Conservation (phyloP, 805 yeast genomes). For the Yarrowia hollandica region DNA sequence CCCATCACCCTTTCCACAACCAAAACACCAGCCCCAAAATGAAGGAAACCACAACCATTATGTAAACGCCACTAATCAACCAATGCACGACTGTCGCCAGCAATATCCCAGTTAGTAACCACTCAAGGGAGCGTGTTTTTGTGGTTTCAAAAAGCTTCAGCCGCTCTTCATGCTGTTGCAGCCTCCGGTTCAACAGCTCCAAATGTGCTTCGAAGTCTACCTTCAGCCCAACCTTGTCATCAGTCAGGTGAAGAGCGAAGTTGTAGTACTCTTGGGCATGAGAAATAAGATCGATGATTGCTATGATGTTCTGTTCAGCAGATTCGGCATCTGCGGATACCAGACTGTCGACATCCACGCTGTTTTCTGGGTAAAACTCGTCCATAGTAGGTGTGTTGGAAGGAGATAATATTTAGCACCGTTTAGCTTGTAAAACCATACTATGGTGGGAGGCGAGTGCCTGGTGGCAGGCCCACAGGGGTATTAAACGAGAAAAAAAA, state of each 20-base stretch:
- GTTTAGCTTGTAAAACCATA: neutral
- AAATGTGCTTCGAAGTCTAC: neutral
- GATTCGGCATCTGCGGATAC: conserved; percentile 2
- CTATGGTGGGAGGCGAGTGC: conserved; percentile 14
- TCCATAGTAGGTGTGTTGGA: neutral
- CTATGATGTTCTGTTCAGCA: conserved; percentile 4
- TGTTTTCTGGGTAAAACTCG: conserved; percentile 11
- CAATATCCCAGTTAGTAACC: conserved; percentile 5
- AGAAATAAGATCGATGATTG: conserved; percentile 2
- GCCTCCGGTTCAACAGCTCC: neutral
- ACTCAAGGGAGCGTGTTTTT: neutral
- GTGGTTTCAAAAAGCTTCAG: neutral
- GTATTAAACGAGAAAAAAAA: too few species aligned
- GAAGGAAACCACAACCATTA: neutral
- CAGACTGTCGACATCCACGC: conserved; percentile 8
- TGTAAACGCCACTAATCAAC: neutral
- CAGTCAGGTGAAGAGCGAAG: neutral
- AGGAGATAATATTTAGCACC: neutral
- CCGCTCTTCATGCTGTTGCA: neutral
- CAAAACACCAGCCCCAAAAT: neutral
- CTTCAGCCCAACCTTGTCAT: neutral
- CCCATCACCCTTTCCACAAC: neutral
- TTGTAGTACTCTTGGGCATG: conserved; percentile 1
- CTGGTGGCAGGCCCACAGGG: too few species aligned
- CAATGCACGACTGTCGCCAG: conserved; percentile 3